phyloP scores from a whole-genome alignment of 306 rosid species.

The Glycyrrhiza uralensis region DNA sequence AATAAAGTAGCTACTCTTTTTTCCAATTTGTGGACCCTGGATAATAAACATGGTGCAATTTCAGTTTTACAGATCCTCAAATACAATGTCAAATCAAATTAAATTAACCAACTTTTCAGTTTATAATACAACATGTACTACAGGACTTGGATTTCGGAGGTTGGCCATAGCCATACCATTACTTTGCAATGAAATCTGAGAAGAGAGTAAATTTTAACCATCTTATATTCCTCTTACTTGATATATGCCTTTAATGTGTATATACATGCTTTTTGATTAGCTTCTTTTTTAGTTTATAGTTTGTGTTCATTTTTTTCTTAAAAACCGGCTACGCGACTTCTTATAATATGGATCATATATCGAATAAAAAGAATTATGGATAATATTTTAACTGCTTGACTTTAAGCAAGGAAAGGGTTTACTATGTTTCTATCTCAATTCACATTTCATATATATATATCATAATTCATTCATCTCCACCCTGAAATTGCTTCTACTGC shows the following conservation, averaged over 20 bases:
- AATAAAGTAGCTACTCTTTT: not conserved
- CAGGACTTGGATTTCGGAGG: not conserved
- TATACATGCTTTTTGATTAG: too few relatives aligned
- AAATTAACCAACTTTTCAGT: not conserved
- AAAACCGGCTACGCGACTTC: not conserved
- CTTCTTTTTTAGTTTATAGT: too few relatives aligned
- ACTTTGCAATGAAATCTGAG: not conserved
- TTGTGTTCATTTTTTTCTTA: not conserved
- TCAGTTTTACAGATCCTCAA: not conserved
- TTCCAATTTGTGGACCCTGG: not conserved
- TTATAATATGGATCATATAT: not conserved
- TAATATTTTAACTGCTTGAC: not conserved
- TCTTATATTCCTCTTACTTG: too few relatives aligned
- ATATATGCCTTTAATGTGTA: too few relatives aligned
- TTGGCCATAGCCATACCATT: not conserved
- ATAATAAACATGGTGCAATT: not conserved
- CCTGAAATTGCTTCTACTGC: conserved; percentile 5
- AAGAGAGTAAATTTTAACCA: not conserved
- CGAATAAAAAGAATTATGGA: not conserved
- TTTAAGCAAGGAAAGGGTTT: not conserved
- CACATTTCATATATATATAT: conserved; percentile 1
- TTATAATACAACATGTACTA: not conserved
- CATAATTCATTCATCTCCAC: not conserved
- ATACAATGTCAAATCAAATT: not conserved
- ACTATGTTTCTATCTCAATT: not conserved